Conservation (phyloP, 23 red algal genomes). For the Gracilaria domingensis region DNA sequence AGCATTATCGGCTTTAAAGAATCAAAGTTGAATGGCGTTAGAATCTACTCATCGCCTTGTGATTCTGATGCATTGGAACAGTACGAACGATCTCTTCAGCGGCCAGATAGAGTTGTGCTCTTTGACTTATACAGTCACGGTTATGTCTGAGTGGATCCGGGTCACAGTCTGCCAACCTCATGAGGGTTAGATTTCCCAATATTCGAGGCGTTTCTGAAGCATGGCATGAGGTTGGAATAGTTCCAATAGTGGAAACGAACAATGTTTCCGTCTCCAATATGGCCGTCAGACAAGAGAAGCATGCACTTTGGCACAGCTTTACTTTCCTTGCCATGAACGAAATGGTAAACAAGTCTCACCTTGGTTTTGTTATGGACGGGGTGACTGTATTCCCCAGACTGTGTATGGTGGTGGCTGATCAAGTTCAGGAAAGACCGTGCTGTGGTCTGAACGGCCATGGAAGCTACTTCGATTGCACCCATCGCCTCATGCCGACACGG, state of each 20-base stretch:
- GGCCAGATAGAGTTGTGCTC: neutral
- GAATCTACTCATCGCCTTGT: slow-evolving; percentile 4
- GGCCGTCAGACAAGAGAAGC: neutral
- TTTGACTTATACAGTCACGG: slow-evolving; percentile 16
- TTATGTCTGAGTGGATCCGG: neutral
- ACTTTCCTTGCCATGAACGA: slow-evolving; percentile 1
- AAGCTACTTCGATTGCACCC: slow-evolving; percentile 12
- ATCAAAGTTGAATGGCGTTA: neutral
- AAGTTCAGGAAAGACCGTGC: neutral
- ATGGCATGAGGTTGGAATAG: slow-evolving; percentile 27
- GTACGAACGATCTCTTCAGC: neutral
- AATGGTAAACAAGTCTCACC: neutral
- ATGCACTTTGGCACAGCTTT: neutral
- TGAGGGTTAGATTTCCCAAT: slow-evolving; percentile 26
- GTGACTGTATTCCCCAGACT: slow-evolving; percentile 16
- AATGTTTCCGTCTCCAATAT: neutral
- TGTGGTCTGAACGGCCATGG: slow-evolving; percentile 17
- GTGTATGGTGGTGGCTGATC: neutral
- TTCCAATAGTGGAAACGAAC: neutral
- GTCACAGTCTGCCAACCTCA: neutral
- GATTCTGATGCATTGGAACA: neutral
- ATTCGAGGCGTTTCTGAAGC: neutral
- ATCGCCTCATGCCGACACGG: slow-evolving; percentile 5
- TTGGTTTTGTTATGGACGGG: neutral
- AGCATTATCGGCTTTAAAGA: neutral